Base-by-base conservation (phyloP, 345 rosid genomes). In the Mallotus nudiflorus region DNA sequence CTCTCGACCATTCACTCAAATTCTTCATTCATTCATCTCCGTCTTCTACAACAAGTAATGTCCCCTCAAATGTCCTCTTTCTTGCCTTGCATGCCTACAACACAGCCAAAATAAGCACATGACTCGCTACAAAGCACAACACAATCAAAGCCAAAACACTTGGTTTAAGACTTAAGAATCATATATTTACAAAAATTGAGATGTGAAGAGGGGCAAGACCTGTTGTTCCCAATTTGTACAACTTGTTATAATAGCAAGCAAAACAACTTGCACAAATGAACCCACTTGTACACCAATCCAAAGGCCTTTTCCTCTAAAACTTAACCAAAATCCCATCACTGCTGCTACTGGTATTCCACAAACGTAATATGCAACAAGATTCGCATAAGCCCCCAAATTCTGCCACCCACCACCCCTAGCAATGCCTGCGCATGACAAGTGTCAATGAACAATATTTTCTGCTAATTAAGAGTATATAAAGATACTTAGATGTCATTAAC, bases 381-480 rank as follows among this genome's bases (percentile, higher is more conserved):
- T 73, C 1, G 59, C 48, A 58, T 48, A 66, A 10, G 67, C 67
- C n/a, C 77, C 77, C 53, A 48, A 19, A 25, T 59, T 56, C 54
- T 73, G 77, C 77, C 77, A 73, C 45, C 76, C 76, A 65, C 76
- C 44, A 56, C 76, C 76, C 12, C 70, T 73, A 2, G 70, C 70
- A 65, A 73, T 31, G 14, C 77, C 77, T 73, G 67, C 66, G 46
- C 22, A 29, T 48, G n/a, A 14, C 0, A 20, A 48, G 19, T 48
- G 4, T 48, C 19, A 48, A 28, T 33, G 6, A 13, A 13, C n/a
- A 6, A 48, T n/a, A 13, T 28, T 12, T n/a, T 31, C 15, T 22
- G 16, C 6, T 33, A 33, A 2, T 6, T 2, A 33, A 33, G 3
- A 33, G 37, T 6, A 33, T 42, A 8, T 42, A 42, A 42, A 40